phyloP scores from a whole-genome alignment of 768 basidiomycete species.

The Cystofilobasidium macerans region DNA sequence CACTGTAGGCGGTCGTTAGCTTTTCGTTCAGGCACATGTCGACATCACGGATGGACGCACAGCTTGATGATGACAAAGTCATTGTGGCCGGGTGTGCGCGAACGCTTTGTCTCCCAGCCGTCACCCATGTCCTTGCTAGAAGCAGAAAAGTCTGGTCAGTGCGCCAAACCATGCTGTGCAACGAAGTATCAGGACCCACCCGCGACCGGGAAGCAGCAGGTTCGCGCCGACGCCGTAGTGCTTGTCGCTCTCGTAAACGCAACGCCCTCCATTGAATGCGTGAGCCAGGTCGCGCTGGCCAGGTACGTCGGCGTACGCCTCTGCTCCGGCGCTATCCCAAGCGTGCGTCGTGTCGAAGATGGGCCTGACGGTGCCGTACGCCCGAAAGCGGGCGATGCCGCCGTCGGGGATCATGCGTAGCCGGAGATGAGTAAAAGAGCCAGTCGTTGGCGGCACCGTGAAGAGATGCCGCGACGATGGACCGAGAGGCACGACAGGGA shows the following conservation, averaged over 20 bases:
- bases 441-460: constrained; percentile 48
- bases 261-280: constrained; percentile 76
- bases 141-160: not conserved
- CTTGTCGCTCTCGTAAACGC: constrained; percentile 78
- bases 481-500: constrained; percentile 63
- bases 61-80: constrained; percentile 87
- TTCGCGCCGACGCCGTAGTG: constrained; percentile 90
- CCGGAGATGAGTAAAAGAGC: constrained; percentile 63
- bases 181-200: constrained; percentile 31
- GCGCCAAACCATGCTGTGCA: not conserved
- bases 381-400: constrained; percentile 87
- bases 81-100: constrained; percentile 62
- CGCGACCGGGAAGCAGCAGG: constrained; percentile 80
- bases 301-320: not conserved
- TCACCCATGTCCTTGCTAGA: constrained; percentile 74
- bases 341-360: constrained; percentile 43
- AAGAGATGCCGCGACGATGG: constrained; percentile 85
- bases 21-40: not conserved
- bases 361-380: constrained; percentile 67
- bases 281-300: constrained; percentile 70
- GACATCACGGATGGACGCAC: constrained; percentile 44
- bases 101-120: constrained; percentile 96
- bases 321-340: constrained; percentile 23
- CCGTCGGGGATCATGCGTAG: constrained; percentile 95
- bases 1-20: constrained; percentile 43